Base-by-base conservation (phyloP, 2,329 filamentous ascomycete genomes). In the Tricladium varicosporioides region DNA sequence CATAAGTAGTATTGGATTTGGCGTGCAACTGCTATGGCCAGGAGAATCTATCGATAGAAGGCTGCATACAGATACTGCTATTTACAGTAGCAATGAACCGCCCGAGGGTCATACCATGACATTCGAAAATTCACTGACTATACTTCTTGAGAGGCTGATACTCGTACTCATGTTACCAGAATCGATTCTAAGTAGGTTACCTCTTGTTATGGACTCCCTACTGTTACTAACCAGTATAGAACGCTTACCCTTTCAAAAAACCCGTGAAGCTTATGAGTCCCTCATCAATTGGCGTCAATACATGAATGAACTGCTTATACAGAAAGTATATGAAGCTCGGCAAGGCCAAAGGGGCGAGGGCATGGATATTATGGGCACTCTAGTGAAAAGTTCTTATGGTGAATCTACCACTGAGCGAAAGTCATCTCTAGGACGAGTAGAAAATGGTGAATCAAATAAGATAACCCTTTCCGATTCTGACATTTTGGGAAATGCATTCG, bases 1-100 rank as follows among this genome's bases (percentile, higher is more conserved):
- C 46, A 85, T 85, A 63, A 83, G 85, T 60, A 84, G 84, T 59
- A 87, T 90, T 54, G 89, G 89, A 0, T 92, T 92, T 67, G 88
- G 87, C 4, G 72, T 86, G 54, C 74, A 74, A 16, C 70, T 86
- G 60, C 67, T 81, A 13, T 86, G 83, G 83, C 83, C 88, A 0
- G 85, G 86, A 27, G 80, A 89, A 71, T 71, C 76, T 46, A 68
- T 77, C 16, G 75, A 76, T 0, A 64, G 70, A 2, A 75, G 74
- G 16, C 68, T 70, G 9, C 76, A 81, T 48, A 71, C 73, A n/a
- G 74, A 73, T 51, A 69, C 78, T 60, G 74, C 72, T 48, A 81
- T 81, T 65, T 63, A 56, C 60, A 66, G 62, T 45, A 63, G 63
- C 57, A 53, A 62, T 48, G 65, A 72, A 44, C 56, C 67, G 15